Base-by-base conservation (phyloP, 495 filamentous ascomycete genomes). In the Xylaria nigripes region DNA sequence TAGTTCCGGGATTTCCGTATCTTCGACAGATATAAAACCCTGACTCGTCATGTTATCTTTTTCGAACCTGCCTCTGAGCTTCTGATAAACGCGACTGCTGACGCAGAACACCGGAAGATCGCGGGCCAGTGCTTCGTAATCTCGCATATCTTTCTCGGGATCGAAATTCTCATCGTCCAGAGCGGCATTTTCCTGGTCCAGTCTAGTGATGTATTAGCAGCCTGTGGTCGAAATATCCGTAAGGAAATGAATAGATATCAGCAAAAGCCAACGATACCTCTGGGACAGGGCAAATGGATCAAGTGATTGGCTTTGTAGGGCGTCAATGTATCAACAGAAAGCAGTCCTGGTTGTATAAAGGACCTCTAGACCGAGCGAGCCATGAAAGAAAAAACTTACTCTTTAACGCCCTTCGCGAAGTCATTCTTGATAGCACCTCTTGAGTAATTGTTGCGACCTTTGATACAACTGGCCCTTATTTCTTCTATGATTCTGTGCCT, bases 61-160 rank as follows among this genome's bases (percentile, higher is more conserved):
- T 25, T 68, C 60, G 6, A 85, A 57, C 4, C 79, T 75, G 15
- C 80, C 81, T 34, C 68, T 68, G 13, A 86, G 62, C 45, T 82
- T 80, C 54, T 85, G 81, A 46, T 84, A 86, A 0, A 75, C 83
- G 22, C 77, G 67, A 43, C 75, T 78, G 45, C 76, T 80, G 8
- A 84, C 80, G 55, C 82, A 86, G 59, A 86, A 87, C 1, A 86
- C 81, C 0, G 80, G 79, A 6, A 86, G 68, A 3, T 67, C 70
- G 6, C 65, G 68, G 0, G 82, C 81, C 12, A 86, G 72, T 36
- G 78, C 69, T 2, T 81, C 72, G 41, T 86, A 86, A 57, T 86
- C 80, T 9, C 81, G 66, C 22, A 70, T 29, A 22, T 83, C 79
- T 22, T 68, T 57, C 1, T 80, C 74, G 0, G 78, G 77, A 42